phyloP scores from a whole-genome alignment of 2,329 filamentous ascomycete species.

The Fusarium guadeloupense region DNA sequence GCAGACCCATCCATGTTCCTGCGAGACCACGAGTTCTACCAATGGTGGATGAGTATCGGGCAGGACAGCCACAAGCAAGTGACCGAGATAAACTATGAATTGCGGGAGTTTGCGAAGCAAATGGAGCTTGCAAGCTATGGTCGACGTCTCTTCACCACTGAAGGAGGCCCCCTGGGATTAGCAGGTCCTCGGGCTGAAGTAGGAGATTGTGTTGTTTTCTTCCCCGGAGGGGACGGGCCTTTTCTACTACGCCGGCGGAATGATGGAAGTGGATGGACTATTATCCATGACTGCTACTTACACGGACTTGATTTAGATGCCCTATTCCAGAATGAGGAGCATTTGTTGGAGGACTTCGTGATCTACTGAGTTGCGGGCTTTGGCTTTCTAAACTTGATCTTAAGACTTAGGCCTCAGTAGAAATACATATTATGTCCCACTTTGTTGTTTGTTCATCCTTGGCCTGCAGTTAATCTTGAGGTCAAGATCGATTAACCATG shows the following conservation, averaged over 20 bases:
- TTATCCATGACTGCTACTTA: conserved; percentile 19
- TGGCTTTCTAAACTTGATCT: too few relatives aligned
- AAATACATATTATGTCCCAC: too few relatives aligned
- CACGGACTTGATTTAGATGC: conserved; percentile 5
- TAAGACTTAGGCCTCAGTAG: too few relatives aligned
- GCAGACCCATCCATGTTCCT: neutral
- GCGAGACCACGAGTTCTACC: conserved; percentile 9
- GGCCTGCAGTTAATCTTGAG: too few relatives aligned
- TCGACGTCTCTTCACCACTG: conserved; percentile 5
- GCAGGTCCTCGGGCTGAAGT: neutral
- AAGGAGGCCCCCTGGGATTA: conserved; percentile 11
- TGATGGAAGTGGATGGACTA: neutral
- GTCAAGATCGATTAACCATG: too few relatives aligned
- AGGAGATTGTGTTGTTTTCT: neutral
- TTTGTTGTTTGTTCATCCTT: too few relatives aligned
- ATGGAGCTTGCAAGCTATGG: conserved; percentile 9
- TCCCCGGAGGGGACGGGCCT: conserved; percentile 1
- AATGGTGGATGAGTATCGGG: conserved; percentile 16
- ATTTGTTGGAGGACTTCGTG: conserved; percentile 4
- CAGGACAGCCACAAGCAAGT: fast-evolving
- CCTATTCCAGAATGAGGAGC: conserved; percentile 1
- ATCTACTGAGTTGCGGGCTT: neutral
- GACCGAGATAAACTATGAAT: neutral
- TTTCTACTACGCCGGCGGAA: neutral
- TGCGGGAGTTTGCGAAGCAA: fast-evolving